These are phyloP conservation scores for Cladosporium sp. DNA, from an alignment of 2,329 filamentous ascomycete genomes.

Conservation along the genomic window DNA sequence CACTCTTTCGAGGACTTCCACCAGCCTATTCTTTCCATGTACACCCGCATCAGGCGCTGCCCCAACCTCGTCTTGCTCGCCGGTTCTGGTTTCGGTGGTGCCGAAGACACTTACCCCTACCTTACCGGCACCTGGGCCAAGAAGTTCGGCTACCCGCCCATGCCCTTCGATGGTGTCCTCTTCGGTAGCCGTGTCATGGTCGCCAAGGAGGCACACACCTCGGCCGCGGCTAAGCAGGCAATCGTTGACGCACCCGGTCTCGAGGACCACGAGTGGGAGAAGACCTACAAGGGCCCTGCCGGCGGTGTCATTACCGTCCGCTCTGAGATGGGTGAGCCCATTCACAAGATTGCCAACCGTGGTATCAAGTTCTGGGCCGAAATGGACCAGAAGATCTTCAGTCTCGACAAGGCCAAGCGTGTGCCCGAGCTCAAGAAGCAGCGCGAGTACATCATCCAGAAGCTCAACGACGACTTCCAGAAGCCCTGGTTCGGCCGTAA, in stretches of 20 bases:
- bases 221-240: slow-evolving; percentile 82
- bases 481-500: slow-evolving; percentile 96
- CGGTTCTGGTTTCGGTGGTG: slow-evolving; percentile 86
- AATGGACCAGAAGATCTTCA: slow-evolving; percentile 99
- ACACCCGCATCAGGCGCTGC: slow-evolving; percentile 79
- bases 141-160: slow-evolving; percentile 82
- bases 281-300: slow-evolving; percentile 86
- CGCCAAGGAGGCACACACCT: slow-evolving; percentile 87
- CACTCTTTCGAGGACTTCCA: slow-evolving; percentile 97
- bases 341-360: slow-evolving; percentile 96
- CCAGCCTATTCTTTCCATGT: slow-evolving; percentile 87
- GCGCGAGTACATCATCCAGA: slow-evolving; percentile 89
- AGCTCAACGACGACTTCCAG: slow-evolving; percentile 93
- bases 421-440: slow-evolving; percentile 85
- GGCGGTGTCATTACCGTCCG: slow-evolving; percentile 95
- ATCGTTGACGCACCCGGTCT: slow-evolving; percentile 85
- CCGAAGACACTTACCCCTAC: slow-evolving; percentile 90
- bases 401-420: slow-evolving; percentile 90
- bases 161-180: slow-evolving; percentile 91
- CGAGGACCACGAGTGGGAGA: slow-evolving; percentile 82
- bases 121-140: slow-evolving; percentile 87
- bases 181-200: slow-evolving; percentile 96
- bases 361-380: slow-evolving; percentile 97
- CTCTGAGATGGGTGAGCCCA: slow-evolving; percentile 99
- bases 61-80: slow-evolving; percentile 87